Evolutionary conservation across 2,329 filamentous ascomycete genomes (phyloP), one percentile per base, ranked within the genome.

Genomic region (Botrytis galanthina): DNA sequence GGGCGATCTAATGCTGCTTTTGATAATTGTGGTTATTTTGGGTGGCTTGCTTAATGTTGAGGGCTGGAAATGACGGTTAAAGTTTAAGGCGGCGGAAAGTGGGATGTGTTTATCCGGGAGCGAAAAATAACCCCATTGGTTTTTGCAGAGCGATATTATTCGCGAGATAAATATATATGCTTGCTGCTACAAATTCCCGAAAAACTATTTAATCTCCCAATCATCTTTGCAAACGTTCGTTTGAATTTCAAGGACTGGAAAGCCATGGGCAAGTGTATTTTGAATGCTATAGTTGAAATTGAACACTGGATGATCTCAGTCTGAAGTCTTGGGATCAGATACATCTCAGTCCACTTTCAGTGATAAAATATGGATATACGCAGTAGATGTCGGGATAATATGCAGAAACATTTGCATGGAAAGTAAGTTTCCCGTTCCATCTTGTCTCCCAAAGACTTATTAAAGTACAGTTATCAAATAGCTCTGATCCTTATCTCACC

Each of bases 1-100:
- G 67, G 26, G 37, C 26, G 26, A 26, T 64, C 32, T 48, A 39
- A 42, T 71, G 69, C 69, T 71, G 69, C 42, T 71, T 64, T 71
- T 71, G 69, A 22, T 2, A 9, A 12, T 14, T 29, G 18, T 63
- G 64, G 32, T 32, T 68, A 35, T 32, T 22, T 51, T 29, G 48
- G n/a, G n/a, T 37, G 16, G 7, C 16, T 29, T 26, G 18, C 32
- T 22, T 46, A 14, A 44, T n/a, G 16, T 20, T 39, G 8, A 14
- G 9, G 46, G n/a, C 7, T n/a, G 16, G 29, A 26, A 32, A 68
- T 39, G 64, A 68, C 9, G 18, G 32, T 20, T 20, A 18, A 54
- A n/a, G 16, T n/a, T 57, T 57, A 68, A 26, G 48, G 66, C 66
- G 66, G 66, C 66, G n/a, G 35, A 22, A 42, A 26, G 48, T 68